phyloP scores from a whole-genome alignment of 2,329 filamentous ascomycete genomes.

The Emergomyces africanus region DNA sequence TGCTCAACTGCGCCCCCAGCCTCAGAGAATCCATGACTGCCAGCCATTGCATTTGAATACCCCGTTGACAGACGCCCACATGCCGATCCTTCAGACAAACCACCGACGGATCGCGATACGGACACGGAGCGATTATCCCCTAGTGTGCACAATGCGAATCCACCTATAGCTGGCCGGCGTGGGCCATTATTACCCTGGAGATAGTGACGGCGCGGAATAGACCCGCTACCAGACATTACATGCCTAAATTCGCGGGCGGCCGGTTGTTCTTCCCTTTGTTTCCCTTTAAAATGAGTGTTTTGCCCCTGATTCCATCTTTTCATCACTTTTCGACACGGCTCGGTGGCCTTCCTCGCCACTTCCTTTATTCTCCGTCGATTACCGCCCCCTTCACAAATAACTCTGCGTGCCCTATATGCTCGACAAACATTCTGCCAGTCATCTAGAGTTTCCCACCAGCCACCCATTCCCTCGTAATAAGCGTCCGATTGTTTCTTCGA shows the following conservation, averaged over 20 bases:
- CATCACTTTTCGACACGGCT: conserved; percentile 9
- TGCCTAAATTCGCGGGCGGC: background rate
- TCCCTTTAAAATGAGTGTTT: background rate
- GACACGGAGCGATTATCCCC: background rate
- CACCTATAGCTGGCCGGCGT: background rate
- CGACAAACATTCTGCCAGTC: conserved; percentile 27
- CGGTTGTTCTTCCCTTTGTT: background rate
- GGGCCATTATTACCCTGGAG: background rate
- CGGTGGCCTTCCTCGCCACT: conserved; percentile 14
- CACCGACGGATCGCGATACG: background rate
- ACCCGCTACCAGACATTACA: conserved; percentile 5
- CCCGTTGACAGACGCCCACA: background rate
- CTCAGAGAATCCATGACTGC: too few species aligned
- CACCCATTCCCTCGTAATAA: conserved; percentile 28
- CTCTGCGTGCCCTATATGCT: conserved; percentile 26
- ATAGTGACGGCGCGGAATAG: background rate
- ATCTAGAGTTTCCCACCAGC: conserved; percentile 28
- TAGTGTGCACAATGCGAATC: background rate
- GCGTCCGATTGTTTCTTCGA: conserved; percentile 23
- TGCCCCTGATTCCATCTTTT: conserved; percentile 4
- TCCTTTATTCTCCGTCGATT: conserved; percentile 23
- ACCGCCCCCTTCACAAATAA: conserved; percentile 22
- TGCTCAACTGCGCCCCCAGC: background rate
- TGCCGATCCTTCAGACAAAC: background rate
- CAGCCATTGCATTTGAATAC: background rate